These are phyloP conservation scores for Microcos paniculata DNA, from an alignment of 345 rosid species.

Conservation along the genomic window DNA sequence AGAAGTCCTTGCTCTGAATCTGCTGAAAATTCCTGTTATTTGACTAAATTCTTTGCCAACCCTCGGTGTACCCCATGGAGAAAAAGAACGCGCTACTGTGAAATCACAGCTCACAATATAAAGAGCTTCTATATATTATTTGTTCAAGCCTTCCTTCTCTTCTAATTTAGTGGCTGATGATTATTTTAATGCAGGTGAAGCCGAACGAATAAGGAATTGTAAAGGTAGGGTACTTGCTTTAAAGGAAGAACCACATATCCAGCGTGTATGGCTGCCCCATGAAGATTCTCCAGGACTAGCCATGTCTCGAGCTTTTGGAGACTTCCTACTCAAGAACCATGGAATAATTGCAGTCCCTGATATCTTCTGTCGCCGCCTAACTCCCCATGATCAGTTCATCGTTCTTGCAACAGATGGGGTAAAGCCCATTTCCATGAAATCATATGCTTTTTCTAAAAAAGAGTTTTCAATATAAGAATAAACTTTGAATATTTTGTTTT, in stretches of 20 bases:
- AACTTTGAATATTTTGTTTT: neutral
- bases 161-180: neutral
- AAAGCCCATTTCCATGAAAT: constrained; percentile 11
- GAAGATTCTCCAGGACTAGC: constrained; percentile 88
- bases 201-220: constrained; percentile 68
- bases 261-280: constrained; percentile 83
- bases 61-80: too few species aligned
- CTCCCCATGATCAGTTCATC: constrained; percentile 52
- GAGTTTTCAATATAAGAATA: neutral
- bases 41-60: too few species aligned
- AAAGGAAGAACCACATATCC: constrained; percentile 69
- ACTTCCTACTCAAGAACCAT: constrained; percentile 62
- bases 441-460: neutral
- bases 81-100: too few species aligned
- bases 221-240: constrained; percentile 72
- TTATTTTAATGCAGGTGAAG: constrained; percentile 56
- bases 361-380: constrained; percentile 51
- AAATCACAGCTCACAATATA: neutral
- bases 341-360: constrained; percentile 79
- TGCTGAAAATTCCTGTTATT: too few species aligned
- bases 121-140: neutral
- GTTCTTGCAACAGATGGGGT: constrained; percentile 91
- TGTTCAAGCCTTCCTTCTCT: neutral
- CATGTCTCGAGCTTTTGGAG: constrained; percentile 93
- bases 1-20: too few species aligned